Conservation (phyloP, 352 stramenopile genomes). For the Globisporangium cederbergense region DNA sequence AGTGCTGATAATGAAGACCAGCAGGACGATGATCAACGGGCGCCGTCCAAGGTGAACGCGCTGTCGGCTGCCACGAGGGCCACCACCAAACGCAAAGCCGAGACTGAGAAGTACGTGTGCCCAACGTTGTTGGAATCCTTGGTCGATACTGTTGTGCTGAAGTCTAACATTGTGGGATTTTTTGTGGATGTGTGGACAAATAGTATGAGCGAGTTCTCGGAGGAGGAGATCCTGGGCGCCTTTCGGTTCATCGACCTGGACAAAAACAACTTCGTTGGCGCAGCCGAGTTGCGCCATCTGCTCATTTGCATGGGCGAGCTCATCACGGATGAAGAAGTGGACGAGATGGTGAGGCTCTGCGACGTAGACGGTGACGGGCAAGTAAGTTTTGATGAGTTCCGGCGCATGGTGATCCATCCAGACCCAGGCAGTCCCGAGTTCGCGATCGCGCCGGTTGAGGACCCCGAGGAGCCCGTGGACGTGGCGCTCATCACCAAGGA, state of each 20-base stretch:
- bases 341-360: constrained; percentile 92
- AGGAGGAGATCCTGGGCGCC: constrained; percentile 89
- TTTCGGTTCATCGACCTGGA: constrained; percentile 94
- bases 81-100: constrained; percentile 18
- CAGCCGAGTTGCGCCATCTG: constrained; percentile 90
- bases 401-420: constrained; percentile 86
- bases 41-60: constrained; percentile 13
- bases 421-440: constrained; percentile 86
- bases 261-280: constrained; percentile 92
- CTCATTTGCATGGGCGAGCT: constrained; percentile 95
- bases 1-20: neutral
- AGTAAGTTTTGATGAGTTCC: constrained; percentile 91
- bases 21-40: neutral
- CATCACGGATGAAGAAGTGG: constrained; percentile 93
- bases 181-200: neutral
- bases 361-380: constrained; percentile 92
- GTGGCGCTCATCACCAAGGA: constrained; percentile 31
- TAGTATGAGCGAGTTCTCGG: constrained; percentile 78
- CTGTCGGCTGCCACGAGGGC: constrained; percentile 19
- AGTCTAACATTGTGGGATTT: neutral
- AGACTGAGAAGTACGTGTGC: constrained; percentile 28
- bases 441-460: constrained; percentile 28
- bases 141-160: neutral
- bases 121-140: neutral
- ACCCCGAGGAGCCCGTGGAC: constrained; percentile 21